phyloP scores from a whole-genome alignment of 2,329 filamentous ascomycete species.

The Trichoderma sp. region DNA sequence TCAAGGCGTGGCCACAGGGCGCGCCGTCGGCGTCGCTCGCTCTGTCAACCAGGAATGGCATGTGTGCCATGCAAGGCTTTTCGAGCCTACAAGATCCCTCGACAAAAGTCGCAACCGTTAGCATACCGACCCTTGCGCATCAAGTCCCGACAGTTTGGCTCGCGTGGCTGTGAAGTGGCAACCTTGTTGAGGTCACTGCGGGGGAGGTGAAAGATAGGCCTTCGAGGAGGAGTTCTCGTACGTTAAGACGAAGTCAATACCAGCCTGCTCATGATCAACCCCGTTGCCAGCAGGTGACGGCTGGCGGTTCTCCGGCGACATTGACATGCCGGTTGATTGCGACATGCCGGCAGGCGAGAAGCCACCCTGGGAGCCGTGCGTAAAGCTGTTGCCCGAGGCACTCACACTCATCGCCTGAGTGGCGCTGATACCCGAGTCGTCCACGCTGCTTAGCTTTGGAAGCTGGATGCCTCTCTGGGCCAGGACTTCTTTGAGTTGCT shows the following conservation, averaged over 20 bases:
- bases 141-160: slow-evolving; percentile 27
- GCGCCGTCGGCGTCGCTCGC: slow-evolving; percentile 62
- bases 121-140: slow-evolving; percentile 36
- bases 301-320: slow-evolving; percentile 37
- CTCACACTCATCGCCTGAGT: slow-evolving; percentile 56
- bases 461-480: slow-evolving; percentile 53
- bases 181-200: slow-evolving; percentile 43
- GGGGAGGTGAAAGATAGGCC: slow-evolving; percentile 67
- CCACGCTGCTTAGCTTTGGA: slow-evolving; percentile 34
- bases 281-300: slow-evolving; percentile 40
- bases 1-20: slow-evolving; percentile 85
- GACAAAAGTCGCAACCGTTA: slow-evolving; percentile 48
- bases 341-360: slow-evolving; percentile 53
- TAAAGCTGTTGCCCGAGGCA: slow-evolving; percentile 62
- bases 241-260: slow-evolving; percentile 90
- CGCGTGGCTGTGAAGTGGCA: slow-evolving; percentile 17
- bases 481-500: slow-evolving; percentile 63
- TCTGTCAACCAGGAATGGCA: slow-evolving; percentile 73
- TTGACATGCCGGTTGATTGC: slow-evolving; percentile 46
- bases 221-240: slow-evolving; percentile 67
- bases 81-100: slow-evolving; percentile 68
- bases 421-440: slow-evolving; percentile 50
- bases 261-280: slow-evolving; percentile 76
- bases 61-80: slow-evolving; percentile 88
- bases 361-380: slow-evolving; percentile 45